Evolutionary conservation across 495 filamentous ascomycete species (phyloP), one percentile per base, ranked within the genome.

Genomic region (Recurvomyces mirabilis): DNA sequence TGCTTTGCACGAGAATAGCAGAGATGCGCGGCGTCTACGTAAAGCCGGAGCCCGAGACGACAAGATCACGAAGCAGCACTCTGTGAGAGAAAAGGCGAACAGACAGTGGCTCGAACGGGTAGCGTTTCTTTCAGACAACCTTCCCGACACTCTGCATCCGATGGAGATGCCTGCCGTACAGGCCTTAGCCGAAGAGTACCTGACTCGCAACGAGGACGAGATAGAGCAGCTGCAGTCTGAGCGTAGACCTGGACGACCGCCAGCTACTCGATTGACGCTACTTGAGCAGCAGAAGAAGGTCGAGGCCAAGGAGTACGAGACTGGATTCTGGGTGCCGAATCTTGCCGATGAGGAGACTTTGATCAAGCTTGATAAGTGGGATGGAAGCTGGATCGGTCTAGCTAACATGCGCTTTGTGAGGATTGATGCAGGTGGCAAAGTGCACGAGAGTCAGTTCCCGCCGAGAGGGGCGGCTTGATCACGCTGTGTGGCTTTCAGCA

Each of bases 301-400:
- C 15, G 84, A 95, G 51, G 66, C 81, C 52, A 81, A 81, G 56
- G 91, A 98, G 65, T 82, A 84, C 51, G 70, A 76, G 35, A 82
- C 79, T 21, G 91, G 91, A 0, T 93, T 93, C 55, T 84, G 79
- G 72, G 59, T 81, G 51, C 81, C 81, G 0, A 75, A 86, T 46
- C 43, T 84, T 25, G 58, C 65, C 37, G 65, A 79, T 33, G 51
- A 54, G 36, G 65, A 70, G 31, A 80, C 73, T 46, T 42, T 83
- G 29, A 53, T 60, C 39, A 63, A 55, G 41, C 58, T 86, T 45
- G 60, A 60, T 49, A 47, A 55, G 7, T 86, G 81, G 81, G 75
- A 77, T 43, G 72, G 74, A 4, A 62, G 75, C 38, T 81, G 79
- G 73, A 68, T 74, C 2, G 58, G 68, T 28, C 63, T 85, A 34